phyloP scores from a whole-genome alignment of 805 yeast genomes.

The Schizosaccharomyces osmophilus region DNA sequence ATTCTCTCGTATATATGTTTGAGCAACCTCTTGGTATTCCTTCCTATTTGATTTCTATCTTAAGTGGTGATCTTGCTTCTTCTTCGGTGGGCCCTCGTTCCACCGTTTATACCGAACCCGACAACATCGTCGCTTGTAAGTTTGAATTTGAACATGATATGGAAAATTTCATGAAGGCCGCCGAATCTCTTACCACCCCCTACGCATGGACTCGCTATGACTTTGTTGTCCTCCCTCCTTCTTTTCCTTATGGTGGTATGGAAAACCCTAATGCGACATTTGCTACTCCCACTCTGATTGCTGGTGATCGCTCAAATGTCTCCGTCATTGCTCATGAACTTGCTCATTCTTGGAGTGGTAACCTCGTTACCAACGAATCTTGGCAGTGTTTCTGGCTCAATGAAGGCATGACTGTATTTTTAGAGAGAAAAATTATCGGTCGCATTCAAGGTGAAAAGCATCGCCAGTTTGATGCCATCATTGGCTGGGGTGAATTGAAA shows the following conservation, averaged over 20 bases:
- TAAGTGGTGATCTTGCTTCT: slow-evolving; percentile 50
- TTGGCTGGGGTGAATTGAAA: slow-evolving; percentile 69
- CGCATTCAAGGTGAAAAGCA: slow-evolving; percentile 52
- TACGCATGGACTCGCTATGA: slow-evolving; percentile 75
- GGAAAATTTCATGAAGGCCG: slow-evolving; percentile 53
- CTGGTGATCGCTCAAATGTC: slow-evolving; percentile 65
- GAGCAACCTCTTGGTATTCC: slow-evolving; percentile 68
- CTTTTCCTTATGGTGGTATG: slow-evolving; percentile 82
- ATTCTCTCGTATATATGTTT: slow-evolving; percentile 21
- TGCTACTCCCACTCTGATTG: slow-evolving; percentile 68
- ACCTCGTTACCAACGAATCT: slow-evolving; percentile 66
- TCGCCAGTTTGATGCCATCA: slow-evolving; percentile 60
- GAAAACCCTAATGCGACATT: slow-evolving; percentile 80
- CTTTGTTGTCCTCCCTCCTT: slow-evolving; percentile 52
- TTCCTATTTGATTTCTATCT: slow-evolving; percentile 58
- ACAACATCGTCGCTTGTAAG: slow-evolving; percentile 38
- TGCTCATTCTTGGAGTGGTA: slow-evolving; percentile 85
- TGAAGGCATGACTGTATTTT: slow-evolving; percentile 88
- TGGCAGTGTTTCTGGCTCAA: slow-evolving; percentile 91
- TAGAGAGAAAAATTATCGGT: slow-evolving; percentile 64
- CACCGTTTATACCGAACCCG: slow-evolving; percentile 55
- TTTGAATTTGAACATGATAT: slow-evolving; percentile 56
- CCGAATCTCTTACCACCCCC: slow-evolving; percentile 49
- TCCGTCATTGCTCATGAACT: slow-evolving; percentile 83
- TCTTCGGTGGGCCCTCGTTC: slow-evolving; percentile 71